Percentiles rank a stretch among this genome's conserved stretches.
Conservation (phyloP, 2,329 filamentous ascomycete genomes). For the Diaporthe longicolla region DNA sequence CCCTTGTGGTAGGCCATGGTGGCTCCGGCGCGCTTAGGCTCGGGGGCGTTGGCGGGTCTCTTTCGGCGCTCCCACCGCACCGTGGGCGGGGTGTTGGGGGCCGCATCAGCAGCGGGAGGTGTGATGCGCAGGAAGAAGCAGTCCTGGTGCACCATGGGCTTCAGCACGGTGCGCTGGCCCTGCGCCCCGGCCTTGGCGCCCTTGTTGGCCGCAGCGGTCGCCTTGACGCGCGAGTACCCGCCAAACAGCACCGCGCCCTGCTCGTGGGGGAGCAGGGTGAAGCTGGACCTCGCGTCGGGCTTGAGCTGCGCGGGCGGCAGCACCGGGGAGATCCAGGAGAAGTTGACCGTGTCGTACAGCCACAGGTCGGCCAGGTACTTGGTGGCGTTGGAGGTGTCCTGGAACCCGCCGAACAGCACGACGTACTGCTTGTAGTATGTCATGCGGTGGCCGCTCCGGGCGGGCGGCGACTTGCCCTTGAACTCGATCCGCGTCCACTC, state of each 20-base stretch:
- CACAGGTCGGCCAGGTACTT: slow-evolving; percentile 95
- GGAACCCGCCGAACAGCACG: slow-evolving; percentile 94
- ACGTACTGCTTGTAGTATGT: slow-evolving; percentile 98
- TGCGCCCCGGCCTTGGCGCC: slow-evolving; percentile 73
- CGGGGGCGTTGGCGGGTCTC: slow-evolving; percentile 89
- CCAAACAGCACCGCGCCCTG: slow-evolving; percentile 91
- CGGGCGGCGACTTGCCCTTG: slow-evolving; percentile 83
- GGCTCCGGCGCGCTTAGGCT: slow-evolving; percentile 85
- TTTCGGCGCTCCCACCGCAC: slow-evolving; percentile 95
- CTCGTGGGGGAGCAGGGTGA: slow-evolving; percentile 92
- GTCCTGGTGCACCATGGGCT: slow-evolving; percentile 93
- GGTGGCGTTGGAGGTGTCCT: slow-evolving; percentile 95
- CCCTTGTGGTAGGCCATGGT: slow-evolving; percentile 97
- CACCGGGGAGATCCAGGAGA: slow-evolving; percentile 83
- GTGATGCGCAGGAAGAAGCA: slow-evolving; percentile 92
- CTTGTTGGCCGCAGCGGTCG: slow-evolving; percentile 72
- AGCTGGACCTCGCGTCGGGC: slow-evolving; percentile 91
- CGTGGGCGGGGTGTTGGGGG: slow-evolving; percentile 74
- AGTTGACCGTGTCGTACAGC: slow-evolving; percentile 93
- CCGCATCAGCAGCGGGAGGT: slow-evolving; percentile 77
- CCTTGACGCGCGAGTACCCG: slow-evolving; percentile 93
- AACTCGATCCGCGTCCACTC: slow-evolving; percentile 94
- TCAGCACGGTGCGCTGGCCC: slow-evolving; percentile 79
- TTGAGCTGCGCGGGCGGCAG: slow-evolving; percentile 85
- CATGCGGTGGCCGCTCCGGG: slow-evolving; percentile 94